These are phyloP conservation scores for Yamadazyma conglobata DNA, from an alignment of 1,139 yeast genomes.

Conservation along the genomic window DNA sequence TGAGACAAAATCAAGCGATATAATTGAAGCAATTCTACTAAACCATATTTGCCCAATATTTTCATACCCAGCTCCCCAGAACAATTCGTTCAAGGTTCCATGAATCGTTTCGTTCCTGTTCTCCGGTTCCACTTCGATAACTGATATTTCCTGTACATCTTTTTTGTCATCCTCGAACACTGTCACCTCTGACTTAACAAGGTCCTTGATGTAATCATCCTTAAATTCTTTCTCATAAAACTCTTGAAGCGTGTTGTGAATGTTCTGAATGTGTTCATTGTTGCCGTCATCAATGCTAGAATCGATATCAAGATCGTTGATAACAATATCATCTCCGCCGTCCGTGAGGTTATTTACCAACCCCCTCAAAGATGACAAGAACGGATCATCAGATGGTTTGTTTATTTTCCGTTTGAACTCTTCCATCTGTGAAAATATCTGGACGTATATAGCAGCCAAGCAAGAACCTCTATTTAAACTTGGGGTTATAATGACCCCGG, in stretches of 20 bases:
- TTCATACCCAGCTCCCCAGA: slow-evolving; percentile 37
- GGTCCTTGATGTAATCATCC: slow-evolving; percentile 11
- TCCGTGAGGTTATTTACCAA: slow-evolving; percentile 6
- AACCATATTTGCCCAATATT: slow-evolving; percentile 29
- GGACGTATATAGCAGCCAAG: slow-evolving; percentile 10
- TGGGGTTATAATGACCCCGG: slow-evolving; percentile 4
- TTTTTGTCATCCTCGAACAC: slow-evolving; percentile 17
- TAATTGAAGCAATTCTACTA: slow-evolving; percentile 25
- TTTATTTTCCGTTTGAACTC: slow-evolving; percentile 14
- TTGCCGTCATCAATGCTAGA: slow-evolving; percentile 25
- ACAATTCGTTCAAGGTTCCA: slow-evolving; percentile 32
- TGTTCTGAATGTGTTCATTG: slow-evolving; percentile 9
- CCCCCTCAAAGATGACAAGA: slow-evolving; percentile 4
- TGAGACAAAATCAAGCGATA: slow-evolving; percentile 34
- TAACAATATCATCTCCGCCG: slow-evolving; percentile 6
- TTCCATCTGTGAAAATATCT: slow-evolving; percentile 21
- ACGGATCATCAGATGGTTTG: slow-evolving; percentile 1
- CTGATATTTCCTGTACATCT: slow-evolving; percentile 23
- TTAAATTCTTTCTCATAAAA: slow-evolving; percentile 15
- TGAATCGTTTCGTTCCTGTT: slow-evolving; percentile 24
- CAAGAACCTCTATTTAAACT: slow-evolving; percentile 6
- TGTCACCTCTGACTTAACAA: slow-evolving; percentile 9
- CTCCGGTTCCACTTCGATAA: slow-evolving; percentile 37
- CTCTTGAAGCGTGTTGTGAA: slow-evolving; percentile 19
- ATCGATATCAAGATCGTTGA: slow-evolving; percentile 18